Evolutionary conservation across 495 filamentous ascomycete species (phyloP), one percentile per base, ranked within the genome.

Genomic region (Bathelium albidoporum): DNA sequence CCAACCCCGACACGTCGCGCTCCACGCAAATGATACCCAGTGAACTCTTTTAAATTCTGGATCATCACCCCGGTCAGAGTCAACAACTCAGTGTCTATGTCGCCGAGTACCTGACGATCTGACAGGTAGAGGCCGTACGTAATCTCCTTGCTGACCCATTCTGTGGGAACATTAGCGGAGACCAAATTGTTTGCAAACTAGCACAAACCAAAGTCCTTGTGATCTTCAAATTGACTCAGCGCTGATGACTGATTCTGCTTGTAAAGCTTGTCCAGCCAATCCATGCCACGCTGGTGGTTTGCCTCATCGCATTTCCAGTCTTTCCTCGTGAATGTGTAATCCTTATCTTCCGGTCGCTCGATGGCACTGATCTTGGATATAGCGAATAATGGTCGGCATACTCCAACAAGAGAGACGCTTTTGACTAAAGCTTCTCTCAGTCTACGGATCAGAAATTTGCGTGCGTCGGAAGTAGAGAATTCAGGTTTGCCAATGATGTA

Each of bases 101-200:
- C 69, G 55, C 73, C 68, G 3, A 75, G 71, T 36, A 74, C 71
- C 11, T 59, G 63, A 61, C 73, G 72, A 60, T 75, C 72, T 31
- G 70, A 73, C 31, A 75, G 69, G 59, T 71, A 75, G 20, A 75
- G 66, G 14, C 73, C 72, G 62, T 75, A 75, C 14, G 68, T 72
- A 39, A 75, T 75, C 34, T 75, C 68, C 34, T 69, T 68, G 28
- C 66, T 70, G 10, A 75, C 61, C 72, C 72, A 75, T 31, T 67
- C 71, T 73, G 28, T 7, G 26, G 34, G n/a, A 29, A 24, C 10
- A 22, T 59, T 59, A 66, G 53, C 32, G 5, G 16, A 9, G 7
- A 26, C 26, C 22, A 28, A 5, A 12, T 9, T 10, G 29, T 28
- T 11, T 9, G 20, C 0, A 20, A 32, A 32, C 26, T 20, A 9